These are phyloP conservation scores for Aspergillus pseudoterreus DNA, from an alignment of 2,329 filamentous ascomycete genomes.

Conservation along the genomic window DNA sequence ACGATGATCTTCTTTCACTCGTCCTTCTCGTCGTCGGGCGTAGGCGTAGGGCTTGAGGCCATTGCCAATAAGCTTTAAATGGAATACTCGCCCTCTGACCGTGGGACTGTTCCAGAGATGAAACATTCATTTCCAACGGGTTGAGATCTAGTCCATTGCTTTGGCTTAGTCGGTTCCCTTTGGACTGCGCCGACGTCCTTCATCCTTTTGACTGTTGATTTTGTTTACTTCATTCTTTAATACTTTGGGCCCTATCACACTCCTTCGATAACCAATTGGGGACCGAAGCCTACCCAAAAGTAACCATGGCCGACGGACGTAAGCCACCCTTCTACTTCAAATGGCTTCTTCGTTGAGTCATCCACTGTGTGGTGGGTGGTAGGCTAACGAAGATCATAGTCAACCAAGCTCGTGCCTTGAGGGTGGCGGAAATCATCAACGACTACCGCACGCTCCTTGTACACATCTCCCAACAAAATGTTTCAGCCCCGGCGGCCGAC, in stretches of 20 bases:
- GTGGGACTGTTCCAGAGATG: constrained; percentile 10
- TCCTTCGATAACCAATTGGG: too few species aligned
- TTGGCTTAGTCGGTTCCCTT: neutral
- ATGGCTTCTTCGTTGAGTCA: too few species aligned
- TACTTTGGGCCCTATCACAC: neutral
- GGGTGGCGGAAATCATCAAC: constrained; percentile 60
- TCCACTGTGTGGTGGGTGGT: neutral
- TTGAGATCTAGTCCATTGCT: neutral
- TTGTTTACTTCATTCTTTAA: constrained; percentile 4
- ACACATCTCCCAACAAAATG: constrained; percentile 55
- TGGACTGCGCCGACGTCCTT: neutral
- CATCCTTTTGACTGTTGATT: neutral
- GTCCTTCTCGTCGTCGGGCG: constrained; percentile 8
- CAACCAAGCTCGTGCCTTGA: constrained; percentile 61
- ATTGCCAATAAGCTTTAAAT: constrained; percentile 18
- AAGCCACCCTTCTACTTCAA: constrained; percentile 24
- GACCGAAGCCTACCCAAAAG: neutral
- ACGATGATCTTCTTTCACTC: constrained; percentile 22
- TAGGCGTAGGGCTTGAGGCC: neutral
- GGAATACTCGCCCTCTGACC: constrained; percentile 18
- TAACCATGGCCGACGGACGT: constrained; percentile 56
- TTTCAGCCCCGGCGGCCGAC: constrained; percentile 51
- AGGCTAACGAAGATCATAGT: constrained; percentile 40
- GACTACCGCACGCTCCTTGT: constrained; percentile 61
- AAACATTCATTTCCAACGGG: constrained; percentile 8